Evolutionary conservation across 805 yeast genomes (phyloP).

Genomic region (Wickerhamomyces strasburgensis): DNA sequence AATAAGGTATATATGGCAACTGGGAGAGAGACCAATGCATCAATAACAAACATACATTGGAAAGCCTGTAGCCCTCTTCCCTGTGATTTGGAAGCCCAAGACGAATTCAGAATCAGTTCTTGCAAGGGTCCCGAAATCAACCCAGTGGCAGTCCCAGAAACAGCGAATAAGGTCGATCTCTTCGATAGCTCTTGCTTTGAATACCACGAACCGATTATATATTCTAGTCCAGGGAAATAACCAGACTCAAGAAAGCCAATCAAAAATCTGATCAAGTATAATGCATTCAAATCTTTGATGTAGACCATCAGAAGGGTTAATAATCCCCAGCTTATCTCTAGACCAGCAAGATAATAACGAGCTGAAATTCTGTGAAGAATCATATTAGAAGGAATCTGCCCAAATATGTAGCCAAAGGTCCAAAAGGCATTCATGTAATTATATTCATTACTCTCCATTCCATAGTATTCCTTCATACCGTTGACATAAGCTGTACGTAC

Average conservation of each 20-base stretch:
- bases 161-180: constrained; percentile 27
- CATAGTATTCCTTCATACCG: constrained; percentile 35
- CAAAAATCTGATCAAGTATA: constrained; percentile 30
- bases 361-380: constrained; percentile 32
- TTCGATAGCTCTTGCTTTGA: constrained; percentile 28
- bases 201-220: constrained; percentile 28
- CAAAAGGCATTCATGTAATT: constrained; percentile 38
- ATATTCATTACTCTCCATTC: constrained; percentile 36
- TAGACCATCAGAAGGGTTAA: constrained; percentile 25
- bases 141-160: constrained; percentile 28
- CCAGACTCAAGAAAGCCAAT: constrained; percentile 40
- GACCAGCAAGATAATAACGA: constrained; percentile 36
- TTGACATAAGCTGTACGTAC: constrained; percentile 24
- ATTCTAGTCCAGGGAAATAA: constrained; percentile 29
- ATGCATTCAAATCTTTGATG: constrained; percentile 14
- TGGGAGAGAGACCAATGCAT: constrained; percentile 36
- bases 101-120: constrained; percentile 24
- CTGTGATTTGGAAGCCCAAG: constrained; percentile 11
- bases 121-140: constrained; percentile 34
- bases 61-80: constrained; percentile 26
- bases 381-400: constrained; percentile 41
- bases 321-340: constrained; percentile 39
- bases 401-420: constrained; percentile 45
- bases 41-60: constrained; percentile 40
- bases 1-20: constrained; percentile 37